A percentile compares a stretch with the other conserved stretches of the same genome.
phyloP scores from a whole-genome alignment of 208 protist species.

The Trypanosoma lewisi region DNA sequence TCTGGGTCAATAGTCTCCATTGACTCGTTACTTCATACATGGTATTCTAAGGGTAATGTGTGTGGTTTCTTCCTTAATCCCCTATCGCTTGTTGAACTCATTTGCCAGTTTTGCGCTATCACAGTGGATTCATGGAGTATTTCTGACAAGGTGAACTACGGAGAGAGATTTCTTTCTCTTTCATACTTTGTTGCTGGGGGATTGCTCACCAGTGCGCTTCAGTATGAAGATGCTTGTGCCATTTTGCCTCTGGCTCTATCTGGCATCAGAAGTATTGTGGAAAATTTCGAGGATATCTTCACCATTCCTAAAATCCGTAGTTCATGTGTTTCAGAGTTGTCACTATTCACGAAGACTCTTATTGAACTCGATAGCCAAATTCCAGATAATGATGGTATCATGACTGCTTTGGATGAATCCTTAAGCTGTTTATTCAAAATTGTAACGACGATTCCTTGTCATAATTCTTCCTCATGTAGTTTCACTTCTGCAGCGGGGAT shows the following conservation, averaged over 20 bases:
- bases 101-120: conserved; percentile 22
- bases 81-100: conserved; percentile 18
- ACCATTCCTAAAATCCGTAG: neutral
- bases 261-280: conserved; percentile 19
- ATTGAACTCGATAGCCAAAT: conserved; percentile 34
- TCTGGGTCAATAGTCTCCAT: neutral
- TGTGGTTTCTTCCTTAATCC: conserved; percentile 17
- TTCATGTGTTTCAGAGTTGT: conserved; percentile 19
- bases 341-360: conserved; percentile 8
- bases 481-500: neutral
- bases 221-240: conserved; percentile 9
- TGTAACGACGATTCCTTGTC: neutral
- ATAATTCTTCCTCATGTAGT: neutral
- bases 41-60: conserved; percentile 21
- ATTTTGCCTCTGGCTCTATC: conserved; percentile 22
- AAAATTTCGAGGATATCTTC: conserved; percentile 26
- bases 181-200: conserved; percentile 12
- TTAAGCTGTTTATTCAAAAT: conserved; percentile 36
- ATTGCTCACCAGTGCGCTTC: neutral
- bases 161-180: conserved; percentile 20
- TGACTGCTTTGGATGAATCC: conserved; percentile 69
- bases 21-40: conserved; percentile 15
- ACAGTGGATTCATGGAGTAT: conserved; percentile 16
- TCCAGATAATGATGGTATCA: conserved; percentile 55
- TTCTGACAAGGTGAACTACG: conserved; percentile 16